Conservation (phyloP, 2,329 filamentous ascomycete species). For the Hysterium pulicare region DNA sequence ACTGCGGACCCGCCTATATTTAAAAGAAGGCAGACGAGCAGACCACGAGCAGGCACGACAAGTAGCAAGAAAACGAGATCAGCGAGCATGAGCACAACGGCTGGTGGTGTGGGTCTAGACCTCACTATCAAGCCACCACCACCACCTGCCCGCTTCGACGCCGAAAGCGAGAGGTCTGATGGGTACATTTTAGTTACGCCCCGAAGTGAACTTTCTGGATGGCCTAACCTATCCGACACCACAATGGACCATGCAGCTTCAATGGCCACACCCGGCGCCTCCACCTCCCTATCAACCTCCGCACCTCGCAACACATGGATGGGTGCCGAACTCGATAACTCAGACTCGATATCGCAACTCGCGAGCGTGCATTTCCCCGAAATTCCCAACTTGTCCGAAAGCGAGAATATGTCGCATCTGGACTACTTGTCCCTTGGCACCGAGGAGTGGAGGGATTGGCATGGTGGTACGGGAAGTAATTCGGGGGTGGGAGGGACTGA, state of each 20-base stretch:
- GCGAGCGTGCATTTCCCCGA: constrained; percentile 34
- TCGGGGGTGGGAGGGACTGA: constrained; percentile 14
- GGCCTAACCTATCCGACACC: constrained; percentile 16
- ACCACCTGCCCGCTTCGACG: constrained; percentile 10
- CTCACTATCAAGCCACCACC: constrained; percentile 19
- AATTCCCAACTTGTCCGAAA: constrained; percentile 15
- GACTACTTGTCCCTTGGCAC: constrained; percentile 29
- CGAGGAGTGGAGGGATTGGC: constrained; percentile 17
- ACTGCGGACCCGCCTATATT: constrained; percentile 18
- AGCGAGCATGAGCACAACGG: constrained; percentile 17
- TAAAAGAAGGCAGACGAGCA: constrained; percentile 28
- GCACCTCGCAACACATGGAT: constrained; percentile 21
- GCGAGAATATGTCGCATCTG: constrained; percentile 21
- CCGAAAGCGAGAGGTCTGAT: constrained; percentile 14
- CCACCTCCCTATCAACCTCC: not conserved
- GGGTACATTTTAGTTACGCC: constrained; percentile 31
- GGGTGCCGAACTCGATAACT: constrained; percentile 22
- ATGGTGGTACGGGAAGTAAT: constrained; percentile 3
- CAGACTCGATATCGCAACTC: constrained; percentile 21
- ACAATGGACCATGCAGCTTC: constrained; percentile 8
- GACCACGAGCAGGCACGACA: constrained; percentile 17
- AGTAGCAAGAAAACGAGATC: constrained; percentile 12
- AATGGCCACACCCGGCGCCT: constrained; percentile 7
- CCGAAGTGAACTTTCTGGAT: constrained; percentile 21
- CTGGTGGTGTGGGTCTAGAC: constrained; percentile 7